These are phyloP conservation scores for Elsinoe necatrix DNA, from an alignment of 2,329 filamentous ascomycete species.

Conservation along the genomic window DNA sequence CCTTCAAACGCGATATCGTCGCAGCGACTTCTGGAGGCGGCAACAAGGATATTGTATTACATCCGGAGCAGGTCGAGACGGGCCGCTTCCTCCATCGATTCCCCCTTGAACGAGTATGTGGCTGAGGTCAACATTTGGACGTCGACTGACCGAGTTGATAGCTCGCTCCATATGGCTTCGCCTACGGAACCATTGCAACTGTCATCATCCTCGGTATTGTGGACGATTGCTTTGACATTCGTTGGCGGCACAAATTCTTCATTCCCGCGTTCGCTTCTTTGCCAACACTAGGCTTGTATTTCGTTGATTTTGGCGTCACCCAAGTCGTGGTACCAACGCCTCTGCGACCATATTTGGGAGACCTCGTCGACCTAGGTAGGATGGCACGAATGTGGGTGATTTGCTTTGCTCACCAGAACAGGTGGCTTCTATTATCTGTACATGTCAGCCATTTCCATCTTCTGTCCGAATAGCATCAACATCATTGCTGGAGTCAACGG, in stretches of 20 bases:
- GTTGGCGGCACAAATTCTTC: conserved; percentile 98
- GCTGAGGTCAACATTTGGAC: not conserved
- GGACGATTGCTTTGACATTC: conserved; percentile 95
- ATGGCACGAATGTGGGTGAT: not conserved
- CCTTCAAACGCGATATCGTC: conserved; percentile 97
- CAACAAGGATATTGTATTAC: conserved; percentile 76
- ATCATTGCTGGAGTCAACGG: conserved; percentile 99
- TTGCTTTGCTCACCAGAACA: conserved; percentile 17
- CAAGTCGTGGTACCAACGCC: conserved; percentile 85
- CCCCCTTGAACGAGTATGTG: conserved; percentile 76
- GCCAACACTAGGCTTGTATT: conserved; percentile 91
- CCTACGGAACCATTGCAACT: conserved; percentile 83
- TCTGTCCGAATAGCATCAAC: conserved; percentile 98
- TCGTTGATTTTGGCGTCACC: conserved; percentile 96
- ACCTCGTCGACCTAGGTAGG: conserved; percentile 67
- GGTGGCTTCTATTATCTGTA: conserved; percentile 74
- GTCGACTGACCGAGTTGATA: conserved; percentile 31
- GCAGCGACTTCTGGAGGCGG: conserved; percentile 88
- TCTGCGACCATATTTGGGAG: conserved; percentile 73
- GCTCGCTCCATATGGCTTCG: conserved; percentile 91
- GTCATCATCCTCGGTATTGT: conserved; percentile 86
- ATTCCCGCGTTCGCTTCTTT: conserved; percentile 91
- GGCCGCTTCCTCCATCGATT: conserved; percentile 85
- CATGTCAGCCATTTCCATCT: conserved; percentile 94
- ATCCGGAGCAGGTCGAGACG: conserved; percentile 63